Evolutionary conservation across 805 yeast genomes (phyloP).

Genomic region (Vanderwaltozyma verrucispora): DNA sequence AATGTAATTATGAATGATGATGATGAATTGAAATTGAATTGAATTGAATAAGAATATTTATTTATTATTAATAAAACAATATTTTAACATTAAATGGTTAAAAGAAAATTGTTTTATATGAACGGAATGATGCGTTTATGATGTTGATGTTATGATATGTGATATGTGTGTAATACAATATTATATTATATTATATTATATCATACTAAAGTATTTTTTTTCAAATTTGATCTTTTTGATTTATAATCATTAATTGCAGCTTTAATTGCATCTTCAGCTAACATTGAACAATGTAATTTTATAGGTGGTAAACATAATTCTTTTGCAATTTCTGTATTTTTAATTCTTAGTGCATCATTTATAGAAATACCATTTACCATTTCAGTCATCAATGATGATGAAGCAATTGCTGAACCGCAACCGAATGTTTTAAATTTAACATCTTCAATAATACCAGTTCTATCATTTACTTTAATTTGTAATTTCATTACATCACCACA

Average conservation of each 20-base stretch:
- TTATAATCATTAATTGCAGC: constrained; percentile 93
- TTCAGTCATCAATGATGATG: constrained; percentile 90
- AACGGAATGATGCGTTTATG: too few species aligned
- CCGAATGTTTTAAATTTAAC: constrained; percentile 98
- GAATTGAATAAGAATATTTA: too few species aligned
- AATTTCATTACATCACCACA: constrained; percentile 99
- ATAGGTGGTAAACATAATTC: constrained; percentile 95
- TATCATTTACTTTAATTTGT: constrained; percentile 87
- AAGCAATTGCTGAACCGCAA: constrained; percentile 98
- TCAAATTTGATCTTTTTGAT: constrained; percentile 47
- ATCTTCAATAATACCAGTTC: constrained; percentile 82
- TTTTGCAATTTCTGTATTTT: constrained; percentile 89
- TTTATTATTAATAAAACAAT: too few species aligned
- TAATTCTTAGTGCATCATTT: constrained; percentile 87
- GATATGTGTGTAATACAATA: too few species aligned
- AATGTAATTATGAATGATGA: too few species aligned
- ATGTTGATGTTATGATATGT: too few species aligned
- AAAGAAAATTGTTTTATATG: too few species aligned
- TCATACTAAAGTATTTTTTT: constrained; percentile 1
- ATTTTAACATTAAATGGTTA: too few species aligned
- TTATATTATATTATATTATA: not conserved
- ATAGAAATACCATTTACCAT: constrained; percentile 88
- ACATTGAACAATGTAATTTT: constrained; percentile 94
- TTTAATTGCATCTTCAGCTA: constrained; percentile 98
- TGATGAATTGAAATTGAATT: too few species aligned